Evolutionary conservation across 2,329 filamentous ascomycete genomes (phyloP).

Genomic region (Metarhizium album): DNA sequence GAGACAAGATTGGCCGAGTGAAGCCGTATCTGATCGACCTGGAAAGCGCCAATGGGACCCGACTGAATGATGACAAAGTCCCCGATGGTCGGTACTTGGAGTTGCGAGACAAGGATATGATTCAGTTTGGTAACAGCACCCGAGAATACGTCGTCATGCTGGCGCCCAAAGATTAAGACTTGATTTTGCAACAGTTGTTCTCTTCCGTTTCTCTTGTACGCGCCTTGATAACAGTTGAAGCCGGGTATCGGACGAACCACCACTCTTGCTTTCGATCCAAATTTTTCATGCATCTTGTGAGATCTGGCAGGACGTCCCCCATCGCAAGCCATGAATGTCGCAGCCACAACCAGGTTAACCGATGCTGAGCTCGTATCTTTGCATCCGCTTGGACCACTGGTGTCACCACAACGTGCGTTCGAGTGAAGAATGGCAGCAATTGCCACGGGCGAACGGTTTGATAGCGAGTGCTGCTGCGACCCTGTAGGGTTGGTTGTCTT

Average conservation of each 20-base stretch:
- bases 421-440: not conserved
- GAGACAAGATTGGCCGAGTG: conserved; percentile 68
- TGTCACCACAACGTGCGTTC: not conserved
- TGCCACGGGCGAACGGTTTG: not conserved
- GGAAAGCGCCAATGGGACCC: conserved; percentile 85
- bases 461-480: not conserved
- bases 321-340: not conserved
- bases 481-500: not conserved
- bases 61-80: conserved; percentile 64
- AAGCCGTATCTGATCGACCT: conserved; percentile 88
- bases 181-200: not conserved
- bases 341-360: not conserved
- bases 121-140: conserved; percentile 78
- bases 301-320: not conserved
- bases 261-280: not conserved
- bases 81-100: conserved; percentile 75
- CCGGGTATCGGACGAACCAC: not conserved
- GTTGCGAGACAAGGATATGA: conserved; percentile 75
- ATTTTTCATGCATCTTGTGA: not conserved
- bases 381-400: not conserved
- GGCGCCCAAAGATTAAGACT: conserved; percentile 33
- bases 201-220: not conserved
- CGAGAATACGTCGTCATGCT: conserved; percentile 96
- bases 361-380: not conserved
- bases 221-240: not conserved